Conservation (phyloP, 371 early-diverging fungal genomes). For the Lichtheimia hyalospora region DNA sequence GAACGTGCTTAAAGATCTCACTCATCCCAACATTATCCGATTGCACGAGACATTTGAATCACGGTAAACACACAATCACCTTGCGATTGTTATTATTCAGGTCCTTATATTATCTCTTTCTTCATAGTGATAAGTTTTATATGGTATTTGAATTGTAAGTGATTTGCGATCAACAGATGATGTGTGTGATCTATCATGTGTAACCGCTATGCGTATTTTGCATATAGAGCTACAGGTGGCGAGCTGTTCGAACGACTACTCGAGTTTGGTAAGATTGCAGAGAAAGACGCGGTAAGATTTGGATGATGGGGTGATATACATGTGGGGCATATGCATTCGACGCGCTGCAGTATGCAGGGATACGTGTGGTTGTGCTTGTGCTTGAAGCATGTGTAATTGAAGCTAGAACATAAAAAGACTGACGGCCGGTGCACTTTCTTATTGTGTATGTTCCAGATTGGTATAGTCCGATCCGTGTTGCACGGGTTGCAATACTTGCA, state of each 20-base stretch:
- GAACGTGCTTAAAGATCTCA: conserved; percentile 58
- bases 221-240: conserved; percentile 74
- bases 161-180: background rate
- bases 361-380: conserved; percentile 1
- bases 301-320: no score
- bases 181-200: background rate
- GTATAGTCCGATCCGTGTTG: conserved; percentile 63
- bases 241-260: conserved; percentile 89
- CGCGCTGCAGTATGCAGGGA: no score
- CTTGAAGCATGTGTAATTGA: background rate
- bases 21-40: conserved; percentile 81
- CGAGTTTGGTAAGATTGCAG: conserved; percentile 82
- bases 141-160: conserved; percentile 83
- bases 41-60: conserved; percentile 82
- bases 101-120: background rate
- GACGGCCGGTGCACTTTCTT: background rate
- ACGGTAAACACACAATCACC: conserved; percentile 18
- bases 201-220: background rate
- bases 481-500: conserved; percentile 70
- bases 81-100: no score
- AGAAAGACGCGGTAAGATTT: conserved; percentile 69
- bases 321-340: no score
- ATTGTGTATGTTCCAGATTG: conserved; percentile 21
- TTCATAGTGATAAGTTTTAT: conserved; percentile 71
- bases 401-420: background rate